A percentile compares a stretch with the other conserved stretches of the same genome.
These are phyloP conservation scores for Wickerhamiella nectarea DNA, from an alignment of 805 yeast genomes.

Conservation along the genomic window DNA sequence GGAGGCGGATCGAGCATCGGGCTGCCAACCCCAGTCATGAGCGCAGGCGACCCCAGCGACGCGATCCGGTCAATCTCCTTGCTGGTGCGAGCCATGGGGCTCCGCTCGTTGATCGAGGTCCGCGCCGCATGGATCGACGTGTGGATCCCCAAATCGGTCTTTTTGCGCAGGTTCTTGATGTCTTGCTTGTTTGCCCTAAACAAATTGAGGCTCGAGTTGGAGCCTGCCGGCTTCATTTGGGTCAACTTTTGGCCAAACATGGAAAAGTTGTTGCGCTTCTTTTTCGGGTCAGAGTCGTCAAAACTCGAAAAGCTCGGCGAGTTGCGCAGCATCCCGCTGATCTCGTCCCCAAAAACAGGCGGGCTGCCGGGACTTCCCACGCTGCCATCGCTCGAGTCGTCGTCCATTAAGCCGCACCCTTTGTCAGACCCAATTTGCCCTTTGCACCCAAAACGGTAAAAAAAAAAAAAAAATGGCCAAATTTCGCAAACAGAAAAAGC, in stretches of 20 bases:
- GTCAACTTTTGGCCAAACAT: slow-evolving; percentile 7
- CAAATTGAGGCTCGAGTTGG: slow-evolving; percentile 16
- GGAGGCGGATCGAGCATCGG: slow-evolving; percentile 12
- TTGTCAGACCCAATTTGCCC: too few species aligned
- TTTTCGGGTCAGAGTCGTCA: slow-evolving; percentile 3
- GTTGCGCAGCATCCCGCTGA: slow-evolving; percentile 1
- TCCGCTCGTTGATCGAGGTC: slow-evolving; percentile 20
- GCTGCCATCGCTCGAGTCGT: slow-evolving; percentile 8
- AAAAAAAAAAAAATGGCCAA: slow-evolving; percentile 13
- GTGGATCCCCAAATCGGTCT: slow-evolving; percentile 21
- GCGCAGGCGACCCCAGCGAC: slow-evolving; percentile 21
- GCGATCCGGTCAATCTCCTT: slow-evolving; percentile 28
- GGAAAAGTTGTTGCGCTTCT: slow-evolving; percentile 1
- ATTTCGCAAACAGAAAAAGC: slow-evolving; percentile 9
- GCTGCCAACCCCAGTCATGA: slow-evolving; percentile 6
- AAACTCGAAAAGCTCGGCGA: slow-evolving; percentile 5
- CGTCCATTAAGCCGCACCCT: too few species aligned
- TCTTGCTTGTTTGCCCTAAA: slow-evolving; percentile 25
- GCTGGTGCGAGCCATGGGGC: slow-evolving; percentile 25
- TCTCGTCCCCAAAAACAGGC: slow-evolving; percentile 2
- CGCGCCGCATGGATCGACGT: slow-evolving; percentile 16
- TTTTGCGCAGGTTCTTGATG: slow-evolving; percentile 16
- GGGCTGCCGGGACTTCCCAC: slow-evolving; percentile 8
- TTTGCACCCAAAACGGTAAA: too few species aligned
- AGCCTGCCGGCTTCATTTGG: neutral